Conservation (phyloP, 2,329 filamentous ascomycete species). For the Fusarium nurragi region DNA sequence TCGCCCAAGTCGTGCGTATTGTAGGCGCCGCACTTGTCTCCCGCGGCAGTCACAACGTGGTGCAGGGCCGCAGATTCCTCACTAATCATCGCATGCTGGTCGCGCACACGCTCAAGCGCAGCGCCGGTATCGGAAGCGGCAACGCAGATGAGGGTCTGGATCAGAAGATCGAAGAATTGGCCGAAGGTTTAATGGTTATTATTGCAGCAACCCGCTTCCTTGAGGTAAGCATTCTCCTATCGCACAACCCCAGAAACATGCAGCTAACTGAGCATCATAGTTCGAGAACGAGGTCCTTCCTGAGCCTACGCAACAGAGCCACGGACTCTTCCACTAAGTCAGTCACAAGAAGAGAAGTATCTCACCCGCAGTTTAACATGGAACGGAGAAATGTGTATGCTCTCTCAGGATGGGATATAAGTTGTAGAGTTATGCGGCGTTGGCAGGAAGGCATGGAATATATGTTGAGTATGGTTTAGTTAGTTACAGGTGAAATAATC, state of each 20-base stretch:
- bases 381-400: background rate
- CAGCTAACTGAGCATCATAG: constrained; percentile 43
- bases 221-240: constrained; percentile 68
- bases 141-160: constrained; percentile 57
- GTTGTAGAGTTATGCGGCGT: constrained; percentile 40
- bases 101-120: constrained; percentile 88
- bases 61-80: constrained; percentile 82
- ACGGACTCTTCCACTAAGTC: constrained; percentile 53
- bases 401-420: constrained; percentile 28
- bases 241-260: background rate
- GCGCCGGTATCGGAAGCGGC: constrained; percentile 75
- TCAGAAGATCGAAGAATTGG: constrained; percentile 76
- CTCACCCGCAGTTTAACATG: background rate
- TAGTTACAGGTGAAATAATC: constrained; percentile 25
- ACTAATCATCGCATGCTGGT: constrained; percentile 84
- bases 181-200: constrained; percentile 85
- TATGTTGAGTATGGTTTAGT: constrained; percentile 20
- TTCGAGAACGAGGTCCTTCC: constrained; percentile 54
- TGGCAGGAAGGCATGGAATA: constrained; percentile 31
- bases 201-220: constrained; percentile 85
- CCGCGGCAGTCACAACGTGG: constrained; percentile 82
- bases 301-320: constrained; percentile 47
- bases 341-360: background rate
- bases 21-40: constrained; percentile 84
- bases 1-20: constrained; percentile 82